phyloP scores from a whole-genome alignment of 2,329 filamentous ascomycete genomes.

The Colletotrichum musae region DNA sequence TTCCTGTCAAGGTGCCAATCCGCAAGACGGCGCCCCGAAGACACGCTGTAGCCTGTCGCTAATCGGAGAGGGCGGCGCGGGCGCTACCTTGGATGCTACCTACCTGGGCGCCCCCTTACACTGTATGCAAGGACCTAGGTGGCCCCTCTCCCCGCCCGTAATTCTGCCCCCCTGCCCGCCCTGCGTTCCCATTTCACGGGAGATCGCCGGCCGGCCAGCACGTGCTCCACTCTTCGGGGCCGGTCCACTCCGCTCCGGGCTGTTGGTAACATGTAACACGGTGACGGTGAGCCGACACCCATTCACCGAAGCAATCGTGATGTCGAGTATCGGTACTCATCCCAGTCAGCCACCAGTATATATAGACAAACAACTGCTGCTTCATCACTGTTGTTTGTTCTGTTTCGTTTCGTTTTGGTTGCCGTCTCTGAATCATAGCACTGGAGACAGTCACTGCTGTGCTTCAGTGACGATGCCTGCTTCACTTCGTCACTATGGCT shows the following conservation, averaged over 20 bases:
- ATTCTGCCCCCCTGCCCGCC: no score
- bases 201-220: conserved; percentile 19
- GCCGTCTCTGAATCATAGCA: no score
- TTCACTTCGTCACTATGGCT: not conserved
- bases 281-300: no score
- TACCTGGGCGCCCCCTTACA: conserved; percentile 11
- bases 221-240: conserved; percentile 13
- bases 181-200: conserved; percentile 20
- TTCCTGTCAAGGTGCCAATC: conserved; percentile 35
- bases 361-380: no score
- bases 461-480: not conserved
- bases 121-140: no score
- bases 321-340: no score
- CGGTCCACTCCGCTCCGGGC: conserved; percentile 10
- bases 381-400: no score
- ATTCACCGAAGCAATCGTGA: no score
- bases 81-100: conserved; percentile 34
- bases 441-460: not conserved
- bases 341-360: no score
- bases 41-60: conserved; percentile 26
- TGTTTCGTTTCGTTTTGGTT: no score
- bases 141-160: no score
- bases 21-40: conserved; percentile 20
- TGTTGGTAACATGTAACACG: no score
- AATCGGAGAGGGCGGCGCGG: conserved; percentile 19